Evolutionary conservation across 2,329 filamentous ascomycete genomes (phyloP), one percentile per base, ranked within the genome.

Genomic region (Incumbomyces lentus): DNA sequence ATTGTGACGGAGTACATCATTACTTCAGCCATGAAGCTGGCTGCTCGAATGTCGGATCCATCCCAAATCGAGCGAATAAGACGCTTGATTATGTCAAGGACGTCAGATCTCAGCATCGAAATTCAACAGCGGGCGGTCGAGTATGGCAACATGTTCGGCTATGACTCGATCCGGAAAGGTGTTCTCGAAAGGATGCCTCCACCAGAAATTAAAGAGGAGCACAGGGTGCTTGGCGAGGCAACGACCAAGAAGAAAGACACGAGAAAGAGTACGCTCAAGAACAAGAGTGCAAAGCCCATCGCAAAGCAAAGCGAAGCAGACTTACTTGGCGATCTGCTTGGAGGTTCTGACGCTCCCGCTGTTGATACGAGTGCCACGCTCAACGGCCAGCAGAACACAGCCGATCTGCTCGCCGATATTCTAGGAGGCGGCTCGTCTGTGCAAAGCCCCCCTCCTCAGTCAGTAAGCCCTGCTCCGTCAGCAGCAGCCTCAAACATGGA

Each of bases 171-270:
- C 47, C 81, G 90, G 46, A 78, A 78, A 49, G 92, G 92, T 48
- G 92, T 98, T 2, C 71, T 98, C 10, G 92, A 98, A 68, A 93
- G 92, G 64, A 98, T 98, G 93, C 92, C 92, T 6, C 79, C 92
- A 1, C 92, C 92, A 7, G 90, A 96, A 64, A 96, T 98, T 60
- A 87, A 90, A 55, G 92, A 98, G 63, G 87, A 94, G 63, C 90
- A 92, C 46, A 77, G 90, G 50, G 89, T 95, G 2, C 73, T 98
- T 14, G 89, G 89, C 36, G 84, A 90, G 59, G 82, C 87, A 1
- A 73, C 79, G 1, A 60, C 64, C 6, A 51, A 62, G 29, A 64
- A 65, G 49, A 81, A 81, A 64, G 73, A 75, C 53, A 82, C 78
- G 63, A 80, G 82, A 60, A 71, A 70, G 57, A 68, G 78, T 40